These are phyloP conservation scores for Ascosphaera apis DNA, from an alignment of 2,329 filamentous ascomycete genomes.

Conservation along the genomic window DNA sequence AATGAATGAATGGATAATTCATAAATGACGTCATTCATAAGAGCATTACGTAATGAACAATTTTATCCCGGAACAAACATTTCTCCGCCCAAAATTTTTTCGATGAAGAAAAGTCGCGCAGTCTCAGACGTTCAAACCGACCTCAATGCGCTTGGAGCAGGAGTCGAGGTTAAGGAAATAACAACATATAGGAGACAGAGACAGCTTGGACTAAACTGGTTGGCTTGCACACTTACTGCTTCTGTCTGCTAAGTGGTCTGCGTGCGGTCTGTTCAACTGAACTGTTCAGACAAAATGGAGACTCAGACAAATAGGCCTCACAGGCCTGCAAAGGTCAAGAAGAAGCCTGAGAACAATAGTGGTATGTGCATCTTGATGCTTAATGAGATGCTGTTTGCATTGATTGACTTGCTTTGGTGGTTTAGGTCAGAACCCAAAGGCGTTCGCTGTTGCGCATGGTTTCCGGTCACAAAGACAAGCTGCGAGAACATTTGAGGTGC, in stretches of 20 bases:
- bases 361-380: constrained; percentile 1
- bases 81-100: not conserved
- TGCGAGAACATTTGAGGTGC: constrained; percentile 31
- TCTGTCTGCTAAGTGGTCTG: no score
- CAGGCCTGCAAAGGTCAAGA: constrained; percentile 66
- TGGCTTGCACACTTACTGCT: not conserved
- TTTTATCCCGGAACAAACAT: not conserved
- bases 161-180: no score
- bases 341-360: constrained; percentile 12
- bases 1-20: no score
- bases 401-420: not conserved
- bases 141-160: no score
- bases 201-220: not conserved
- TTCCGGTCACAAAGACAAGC: constrained; percentile 53
- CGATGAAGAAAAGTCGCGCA: not conserved
- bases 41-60: not conserved
- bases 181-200: not conserved
- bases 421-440: constrained; percentile 61
- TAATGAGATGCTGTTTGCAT: constrained; percentile 1
- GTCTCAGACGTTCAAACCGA: no score
- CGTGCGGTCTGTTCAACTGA: no score
- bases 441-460: constrained; percentile 64
- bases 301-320: constrained; percentile 70
- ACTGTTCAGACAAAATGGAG: constrained; percentile 41
- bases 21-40: not conserved